Evolutionary conservation across 1,284 basidiomycete species (phyloP).

Genomic region (Erythrobasidium hasegawianum): DNA sequence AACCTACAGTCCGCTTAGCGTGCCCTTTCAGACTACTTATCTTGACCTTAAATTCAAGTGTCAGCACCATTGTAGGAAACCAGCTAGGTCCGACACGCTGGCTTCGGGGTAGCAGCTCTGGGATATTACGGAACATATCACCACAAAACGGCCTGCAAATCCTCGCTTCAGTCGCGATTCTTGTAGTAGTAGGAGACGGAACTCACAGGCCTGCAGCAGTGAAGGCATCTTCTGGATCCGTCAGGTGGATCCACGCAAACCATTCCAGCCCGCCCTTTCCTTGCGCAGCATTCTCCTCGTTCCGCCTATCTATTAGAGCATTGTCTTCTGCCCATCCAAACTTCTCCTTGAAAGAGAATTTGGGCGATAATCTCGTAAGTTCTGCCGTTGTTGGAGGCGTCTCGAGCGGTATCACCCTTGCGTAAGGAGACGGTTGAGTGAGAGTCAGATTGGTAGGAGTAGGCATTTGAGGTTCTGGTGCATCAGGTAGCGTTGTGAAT

Average conservation of each 20-base stretch:
- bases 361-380: slow-evolving; percentile 3
- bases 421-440: slow-evolving; percentile 15
- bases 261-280: slow-evolving; percentile 28
- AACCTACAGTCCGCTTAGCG: slow-evolving; percentile 21
- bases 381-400: background rate
- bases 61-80: slow-evolving; percentile 34
- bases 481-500: slow-evolving; percentile 27
- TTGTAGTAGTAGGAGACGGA: background rate
- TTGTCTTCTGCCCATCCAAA: slow-evolving; percentile 24
- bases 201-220: slow-evolving; percentile 19
- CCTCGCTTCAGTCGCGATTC: background rate
- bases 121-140: slow-evolving; percentile 32
- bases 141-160: slow-evolving; percentile 22
- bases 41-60: slow-evolving; percentile 33
- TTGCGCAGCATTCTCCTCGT: slow-evolving; percentile 7
- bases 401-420: slow-evolving; percentile 21
- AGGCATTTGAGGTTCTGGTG: slow-evolving; percentile 22
- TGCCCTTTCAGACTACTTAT: background rate
- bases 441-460: slow-evolving; percentile 20
- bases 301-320: slow-evolving; percentile 13
- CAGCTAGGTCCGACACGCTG: slow-evolving; percentile 25
- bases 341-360: slow-evolving; percentile 29
- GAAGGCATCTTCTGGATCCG: slow-evolving; percentile 4
- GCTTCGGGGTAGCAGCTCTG: slow-evolving; percentile 21
- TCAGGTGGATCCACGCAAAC: slow-evolving; percentile 21